A percentile compares a stretch with the other conserved stretches of the same genome.
These are phyloP conservation scores for Cordia subcordata DNA, from an alignment of 257 asterid genomes.

Conservation along the genomic window DNA sequence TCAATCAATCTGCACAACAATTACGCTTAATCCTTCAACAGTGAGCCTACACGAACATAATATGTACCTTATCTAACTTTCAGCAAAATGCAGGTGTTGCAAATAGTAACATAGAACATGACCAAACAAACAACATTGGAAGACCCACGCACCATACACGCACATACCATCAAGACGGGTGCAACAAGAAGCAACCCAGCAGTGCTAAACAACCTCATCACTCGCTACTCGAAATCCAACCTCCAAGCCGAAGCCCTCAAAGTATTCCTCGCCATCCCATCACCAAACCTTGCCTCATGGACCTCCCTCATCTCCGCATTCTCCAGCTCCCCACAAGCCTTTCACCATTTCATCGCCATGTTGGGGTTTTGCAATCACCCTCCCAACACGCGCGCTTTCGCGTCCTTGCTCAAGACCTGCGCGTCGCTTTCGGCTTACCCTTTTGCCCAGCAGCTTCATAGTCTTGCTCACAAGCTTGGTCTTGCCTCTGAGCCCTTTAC, in stretches of 20 bases:
- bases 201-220: constrained; percentile 63
- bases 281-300: constrained; percentile 78
- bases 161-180: constrained; percentile 39
- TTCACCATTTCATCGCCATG: constrained; percentile 63
- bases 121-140: background rate
- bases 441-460: constrained; percentile 59
- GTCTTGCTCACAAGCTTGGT: constrained; percentile 44
- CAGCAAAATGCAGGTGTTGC: background rate
- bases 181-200: constrained; percentile 35
- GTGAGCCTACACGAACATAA: too few species aligned
- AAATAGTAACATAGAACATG: background rate
- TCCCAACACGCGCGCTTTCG: constrained; percentile 58
- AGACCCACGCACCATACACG: constrained; percentile 67
- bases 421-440: constrained; percentile 24
- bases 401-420: constrained; percentile 62
- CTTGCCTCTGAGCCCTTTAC: constrained; percentile 39
- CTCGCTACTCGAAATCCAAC: constrained; percentile 59
- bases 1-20: too few species aligned
- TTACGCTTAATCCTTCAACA: too few species aligned
- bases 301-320: constrained; percentile 61
- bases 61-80: too few species aligned
- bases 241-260: constrained; percentile 42
- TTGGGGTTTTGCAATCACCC: constrained; percentile 46
- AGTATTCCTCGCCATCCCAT: constrained; percentile 53
- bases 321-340: constrained; percentile 36